Percentiles rank a stretch among this genome's conserved stretches.
Conservation (phyloP, 768 basidiomycete genomes). For the Rhizopogon vinicolor region DNA sequence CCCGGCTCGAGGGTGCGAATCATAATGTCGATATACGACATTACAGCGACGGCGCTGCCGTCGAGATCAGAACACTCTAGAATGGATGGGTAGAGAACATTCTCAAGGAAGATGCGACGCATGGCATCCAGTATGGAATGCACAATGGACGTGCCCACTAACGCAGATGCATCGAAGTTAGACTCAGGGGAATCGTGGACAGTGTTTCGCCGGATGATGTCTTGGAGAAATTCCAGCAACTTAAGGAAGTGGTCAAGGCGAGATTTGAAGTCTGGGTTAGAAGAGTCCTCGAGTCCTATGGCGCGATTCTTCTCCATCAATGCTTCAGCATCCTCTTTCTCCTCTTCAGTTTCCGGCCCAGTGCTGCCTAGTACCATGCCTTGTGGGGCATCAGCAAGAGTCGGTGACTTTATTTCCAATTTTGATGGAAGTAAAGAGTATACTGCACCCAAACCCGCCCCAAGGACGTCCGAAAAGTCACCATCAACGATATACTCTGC, state of each 20-base stretch:
- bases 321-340: constrained; percentile 45
- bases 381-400: constrained; percentile 31
- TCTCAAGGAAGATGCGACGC: constrained; percentile 84
- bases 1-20: constrained; percentile 69
- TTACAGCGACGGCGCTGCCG: constrained; percentile 94
- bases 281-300: constrained; percentile 74
- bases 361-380: constrained; percentile 73
- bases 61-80: constrained; percentile 89
- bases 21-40: constrained; percentile 93
- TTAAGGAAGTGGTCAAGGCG: constrained; percentile 89
- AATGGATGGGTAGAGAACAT: constrained; percentile 88
- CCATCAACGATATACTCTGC: constrained; percentile 94
- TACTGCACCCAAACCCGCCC: constrained; percentile 87
- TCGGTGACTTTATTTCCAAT: constrained; percentile 58
- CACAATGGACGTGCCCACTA: constrained; percentile 78
- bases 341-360: constrained; percentile 49
- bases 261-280: constrained; percentile 67
- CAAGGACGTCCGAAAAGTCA: constrained; percentile 98
- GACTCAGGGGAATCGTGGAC: constrained; percentile 31
- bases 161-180: constrained; percentile 48
- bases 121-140: constrained; percentile 82
- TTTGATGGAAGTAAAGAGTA: constrained; percentile 90
- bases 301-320: constrained; percentile 48
- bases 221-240: constrained; percentile 87
- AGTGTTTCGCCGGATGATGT: constrained; percentile 71